phyloP scores from a whole-genome alignment of 108 stramenopile genomes.

The Seminavis robusta region DNA sequence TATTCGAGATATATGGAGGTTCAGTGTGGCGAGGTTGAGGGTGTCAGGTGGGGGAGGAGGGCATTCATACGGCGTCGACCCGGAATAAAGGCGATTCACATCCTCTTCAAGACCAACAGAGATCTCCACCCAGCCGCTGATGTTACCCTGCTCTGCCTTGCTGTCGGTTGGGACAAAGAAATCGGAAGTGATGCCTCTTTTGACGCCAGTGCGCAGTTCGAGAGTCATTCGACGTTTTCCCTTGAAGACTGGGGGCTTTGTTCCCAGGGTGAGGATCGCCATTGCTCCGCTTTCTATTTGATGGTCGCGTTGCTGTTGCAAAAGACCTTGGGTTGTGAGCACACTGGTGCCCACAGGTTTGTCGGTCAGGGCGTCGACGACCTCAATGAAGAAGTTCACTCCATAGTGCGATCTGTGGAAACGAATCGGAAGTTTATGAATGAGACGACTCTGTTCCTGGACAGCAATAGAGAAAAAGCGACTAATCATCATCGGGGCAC shows the following conservation, averaged over 20 bases:
- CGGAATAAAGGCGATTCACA: conserved; percentile 39
- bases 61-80: conserved; percentile 39
- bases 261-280: conserved; percentile 38
- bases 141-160: conserved; percentile 1
- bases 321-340: conserved; percentile 61
- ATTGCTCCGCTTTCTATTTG: conserved; percentile 18
- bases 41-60: conserved; percentile 56
- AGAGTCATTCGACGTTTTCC: conserved; percentile 34
- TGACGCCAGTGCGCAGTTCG: conserved; percentile 56
- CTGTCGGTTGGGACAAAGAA: conserved; percentile 48
- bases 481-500: not conserved
- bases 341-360: conserved; percentile 57
- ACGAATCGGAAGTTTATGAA: not conserved
- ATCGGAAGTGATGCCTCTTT: conserved; percentile 56
- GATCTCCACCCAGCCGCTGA: conserved; percentile 67
- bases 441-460: too few species aligned
- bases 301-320: conserved; percentile 75
- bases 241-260: conserved; percentile 16
- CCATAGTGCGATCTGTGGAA: conserved; percentile 53
- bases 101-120: conserved; percentile 64
- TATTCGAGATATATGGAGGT: conserved; percentile 69
- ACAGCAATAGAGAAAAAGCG: not conserved
- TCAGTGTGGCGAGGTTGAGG: conserved; percentile 59
- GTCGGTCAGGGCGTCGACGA: conserved; percentile 74
- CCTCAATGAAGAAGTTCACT: conserved; percentile 70